Conservation (phyloP, 139 green algal species). For the Haematococcus sp. region DNA sequence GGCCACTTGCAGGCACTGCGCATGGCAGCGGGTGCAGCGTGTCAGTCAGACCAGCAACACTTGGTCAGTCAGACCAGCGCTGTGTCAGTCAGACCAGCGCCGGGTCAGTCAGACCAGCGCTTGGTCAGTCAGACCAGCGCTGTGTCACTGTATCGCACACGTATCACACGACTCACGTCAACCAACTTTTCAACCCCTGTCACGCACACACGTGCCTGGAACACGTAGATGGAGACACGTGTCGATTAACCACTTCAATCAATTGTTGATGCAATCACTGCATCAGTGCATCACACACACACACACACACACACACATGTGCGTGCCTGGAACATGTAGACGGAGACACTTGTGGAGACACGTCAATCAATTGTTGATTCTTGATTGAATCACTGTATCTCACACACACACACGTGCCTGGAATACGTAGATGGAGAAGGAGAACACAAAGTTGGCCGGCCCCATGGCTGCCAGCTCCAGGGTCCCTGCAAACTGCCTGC, state of each 20-base stretch:
- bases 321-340: slow-evolving; percentile 48
- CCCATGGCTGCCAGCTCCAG: slow-evolving; percentile 70
- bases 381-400: neutral
- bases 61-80: no score
- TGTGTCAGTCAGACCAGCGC: no score
- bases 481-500: slow-evolving; percentile 47
- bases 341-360: no score
- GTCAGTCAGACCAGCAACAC: neutral
- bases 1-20: slow-evolving; percentile 19
- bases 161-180: no score
- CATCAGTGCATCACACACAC: neutral
- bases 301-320: neutral
- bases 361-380: neutral
- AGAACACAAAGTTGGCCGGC: slow-evolving; percentile 73
- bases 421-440: slow-evolving; percentile 55
- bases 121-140: no score
- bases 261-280: neutral
- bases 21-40: no score
- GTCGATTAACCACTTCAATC: neutral
- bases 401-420: slow-evolving; percentile 10
- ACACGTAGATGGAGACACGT: no score
- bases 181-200: no score
- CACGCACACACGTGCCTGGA: no score
- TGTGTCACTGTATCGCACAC: no score
- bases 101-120: no score